phyloP scores from a whole-genome alignment of 805 yeast genomes.

The Ogataea henricii region DNA sequence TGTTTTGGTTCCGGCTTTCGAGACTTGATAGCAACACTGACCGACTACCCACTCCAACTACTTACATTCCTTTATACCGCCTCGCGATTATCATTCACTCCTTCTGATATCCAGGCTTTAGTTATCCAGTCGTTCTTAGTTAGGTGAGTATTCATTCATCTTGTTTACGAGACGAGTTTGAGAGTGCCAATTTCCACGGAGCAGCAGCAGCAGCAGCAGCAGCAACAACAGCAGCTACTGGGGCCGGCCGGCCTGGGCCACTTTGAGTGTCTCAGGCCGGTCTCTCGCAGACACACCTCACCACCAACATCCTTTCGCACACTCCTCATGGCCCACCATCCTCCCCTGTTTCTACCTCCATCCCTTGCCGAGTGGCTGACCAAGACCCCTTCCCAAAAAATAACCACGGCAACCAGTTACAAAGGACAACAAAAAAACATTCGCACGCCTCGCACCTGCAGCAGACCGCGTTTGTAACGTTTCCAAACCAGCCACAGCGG shows the following conservation, averaged over 20 bases:
- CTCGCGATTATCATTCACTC: conserved; percentile 3
- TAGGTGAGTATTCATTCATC: conserved; percentile 10
- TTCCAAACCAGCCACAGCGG: conserved; percentile 10
- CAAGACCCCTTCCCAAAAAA: conserved; percentile 1
- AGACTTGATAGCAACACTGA: conserved; percentile 4
- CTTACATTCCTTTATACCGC: conserved; percentile 28
- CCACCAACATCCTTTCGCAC: no score
- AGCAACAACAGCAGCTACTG: no score
- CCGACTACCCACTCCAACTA: conserved; percentile 26
- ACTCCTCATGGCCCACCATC: not conserved
- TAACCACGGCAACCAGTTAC: conserved; percentile 1
- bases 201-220: no score
- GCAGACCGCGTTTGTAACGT: not conserved
- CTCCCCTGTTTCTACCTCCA: not conserved
- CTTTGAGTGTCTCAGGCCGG: no score
- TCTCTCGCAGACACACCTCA: no score
- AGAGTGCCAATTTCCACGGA: no score
- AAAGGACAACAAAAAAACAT: conserved; percentile 7
- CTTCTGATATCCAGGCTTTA: conserved; percentile 14
- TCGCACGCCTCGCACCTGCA: conserved; percentile 16
- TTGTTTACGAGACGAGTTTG: not conserved
- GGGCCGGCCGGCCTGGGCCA: no score
- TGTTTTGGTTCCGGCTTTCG: not conserved
- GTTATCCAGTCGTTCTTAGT: conserved; percentile 6
- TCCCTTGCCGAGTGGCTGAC: conserved; percentile 5